Base-by-base conservation (phyloP, 202 grass and related monocot genomes). In the Schoenoplectus tabernaemontani region DNA sequence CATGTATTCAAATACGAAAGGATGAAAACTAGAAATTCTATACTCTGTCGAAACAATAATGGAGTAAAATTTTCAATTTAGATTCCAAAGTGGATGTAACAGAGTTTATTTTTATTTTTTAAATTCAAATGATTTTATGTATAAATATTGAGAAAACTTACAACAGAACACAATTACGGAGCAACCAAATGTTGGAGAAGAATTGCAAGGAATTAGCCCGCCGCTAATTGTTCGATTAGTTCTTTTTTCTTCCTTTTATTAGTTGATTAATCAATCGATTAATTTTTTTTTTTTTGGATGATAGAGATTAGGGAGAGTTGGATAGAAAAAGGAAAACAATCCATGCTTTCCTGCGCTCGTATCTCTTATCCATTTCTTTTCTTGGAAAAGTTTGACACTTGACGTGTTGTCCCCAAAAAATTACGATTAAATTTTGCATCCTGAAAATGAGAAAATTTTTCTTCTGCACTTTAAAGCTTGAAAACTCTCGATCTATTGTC, bases 131-230 rank as follows among this genome's bases (percentile, higher is more conserved):
- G 8, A 23, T 2, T 43, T n/a, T 9, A 46, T 24, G n/a, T 32
- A 38, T 63, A 38, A n/a, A 68, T 17, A n/a, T 69, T 24, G 23
- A 73, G 22, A 32, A 73, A 50, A 73, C 68, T 73, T 50, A 73
- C 68, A 73, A 44, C n/a, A 69, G 3, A 2, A 69, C 1, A 19
- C 8, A 13, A 69, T 44, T 43, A 2, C 43, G 9, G 1, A 24
- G 38, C 63, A 10, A 13, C 24, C 65, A 69, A 43, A 51, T 17
- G 26, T 73, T 51, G 44, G 68, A 51, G 20, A 42, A 72, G 68
- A 73, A 23, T 51, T 51, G 11, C 2, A 73, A n/a, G n/a, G n/a
- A n/a, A n/a, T n/a, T n/a, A 72, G 1, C 10, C 3, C 12, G 20
- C 23, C 42, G 42, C 11, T 1, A 44, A 51, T 73, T 51, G 42